A percentile compares a stretch with the other conserved stretches of the same genome.
Conservation (phyloP, 2,329 filamentous ascomycete species). For the Phialophora chinensis region DNA sequence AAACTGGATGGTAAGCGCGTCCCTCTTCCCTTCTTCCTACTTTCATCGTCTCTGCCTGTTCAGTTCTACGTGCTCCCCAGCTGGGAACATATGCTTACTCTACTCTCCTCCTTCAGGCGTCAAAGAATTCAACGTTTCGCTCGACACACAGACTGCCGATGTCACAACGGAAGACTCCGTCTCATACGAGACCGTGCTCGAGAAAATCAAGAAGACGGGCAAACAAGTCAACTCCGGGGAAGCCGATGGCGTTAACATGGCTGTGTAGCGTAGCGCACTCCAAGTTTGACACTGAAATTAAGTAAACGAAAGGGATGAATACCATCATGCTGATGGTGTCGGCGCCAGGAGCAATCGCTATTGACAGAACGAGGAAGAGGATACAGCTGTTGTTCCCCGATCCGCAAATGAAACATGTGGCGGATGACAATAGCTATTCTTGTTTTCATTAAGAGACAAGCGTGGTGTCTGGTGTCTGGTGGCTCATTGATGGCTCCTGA, state of each 20-base stretch:
- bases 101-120: constrained; percentile 64
- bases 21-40: constrained; percentile 7
- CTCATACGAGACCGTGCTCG: constrained; percentile 79
- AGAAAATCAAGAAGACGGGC: constrained; percentile 92
- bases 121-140: constrained; percentile 83
- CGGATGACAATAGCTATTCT: neutral
- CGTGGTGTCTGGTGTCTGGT: neutral
- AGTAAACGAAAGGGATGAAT: neutral
- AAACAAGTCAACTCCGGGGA: constrained; percentile 79
- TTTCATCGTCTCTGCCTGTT: neutral
- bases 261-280: constrained; percentile 39
- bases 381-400: neutral
- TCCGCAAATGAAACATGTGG: neutral
- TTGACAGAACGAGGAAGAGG: neutral
- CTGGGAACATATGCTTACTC: neutral
- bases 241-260: constrained; percentile 50
- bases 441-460: neutral
- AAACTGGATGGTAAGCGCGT: constrained; percentile 77
- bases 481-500: neutral
- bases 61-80: neutral
- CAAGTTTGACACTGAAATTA: neutral
- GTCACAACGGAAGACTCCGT: constrained; percentile 73
- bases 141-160: constrained; percentile 82
- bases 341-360: neutral
- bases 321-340: neutral